phyloP scores from a whole-genome alignment of 306 rosid genomes.

The Castanospermum australe region DNA sequence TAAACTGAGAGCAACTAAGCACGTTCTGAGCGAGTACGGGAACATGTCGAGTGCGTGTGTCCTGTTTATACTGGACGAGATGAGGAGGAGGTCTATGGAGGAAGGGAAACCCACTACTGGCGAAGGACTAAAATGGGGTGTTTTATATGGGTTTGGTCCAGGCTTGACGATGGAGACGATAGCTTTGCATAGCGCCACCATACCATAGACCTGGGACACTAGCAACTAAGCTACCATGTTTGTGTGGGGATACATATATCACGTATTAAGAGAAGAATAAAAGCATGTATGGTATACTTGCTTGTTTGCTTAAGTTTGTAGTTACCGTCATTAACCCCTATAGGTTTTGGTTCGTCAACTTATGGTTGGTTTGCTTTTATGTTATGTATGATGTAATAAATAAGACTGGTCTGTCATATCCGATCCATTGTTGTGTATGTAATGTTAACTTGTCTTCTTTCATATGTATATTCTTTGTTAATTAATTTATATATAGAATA shows the following conservation, averaged over 20 bases:
- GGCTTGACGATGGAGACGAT: constrained; percentile 36
- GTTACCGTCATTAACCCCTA: neutral
- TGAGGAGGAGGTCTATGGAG: constrained; percentile 30
- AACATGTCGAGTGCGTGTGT: constrained; percentile 42
- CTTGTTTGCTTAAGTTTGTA: neutral
- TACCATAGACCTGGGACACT: neutral
- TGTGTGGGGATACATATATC: neutral
- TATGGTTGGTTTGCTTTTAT: too few relatives aligned
- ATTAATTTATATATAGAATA: too few relatives aligned
- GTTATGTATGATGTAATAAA: neutral
- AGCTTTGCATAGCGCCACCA: constrained; percentile 22
- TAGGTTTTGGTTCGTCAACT: too few relatives aligned
- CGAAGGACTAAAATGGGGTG: constrained; percentile 43
- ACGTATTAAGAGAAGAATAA: neutral
- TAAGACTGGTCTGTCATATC: too few relatives aligned
- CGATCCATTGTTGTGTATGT: too few relatives aligned
- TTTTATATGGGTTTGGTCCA: constrained; percentile 26
- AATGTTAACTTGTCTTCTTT: too few relatives aligned
- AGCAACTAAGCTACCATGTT: neutral
- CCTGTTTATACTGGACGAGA: constrained; percentile 30
- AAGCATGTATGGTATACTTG: neutral
- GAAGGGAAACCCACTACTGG: constrained; percentile 36
- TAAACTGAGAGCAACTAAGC: constrained; percentile 35
- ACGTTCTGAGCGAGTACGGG: constrained; percentile 37
- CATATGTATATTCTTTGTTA: too few relatives aligned